These are phyloP conservation scores for Epichloe uncinata DNA, from an alignment of 2,329 filamentous ascomycete species.

Conservation along the genomic window DNA sequence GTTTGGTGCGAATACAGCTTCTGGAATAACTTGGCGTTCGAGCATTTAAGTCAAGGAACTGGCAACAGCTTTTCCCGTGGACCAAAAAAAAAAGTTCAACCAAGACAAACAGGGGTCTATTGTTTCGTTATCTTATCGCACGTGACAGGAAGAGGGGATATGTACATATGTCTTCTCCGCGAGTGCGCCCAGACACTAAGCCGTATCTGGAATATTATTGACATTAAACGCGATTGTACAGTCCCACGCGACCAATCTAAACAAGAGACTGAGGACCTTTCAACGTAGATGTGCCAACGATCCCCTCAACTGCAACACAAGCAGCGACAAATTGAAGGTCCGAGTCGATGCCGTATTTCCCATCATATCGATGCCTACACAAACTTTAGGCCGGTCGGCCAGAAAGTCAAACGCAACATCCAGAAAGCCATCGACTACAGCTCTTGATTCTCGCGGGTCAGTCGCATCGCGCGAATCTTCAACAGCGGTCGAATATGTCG, in stretches of 20 bases:
- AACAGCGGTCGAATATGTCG: conserved; percentile 60
- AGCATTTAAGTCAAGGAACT: background rate
- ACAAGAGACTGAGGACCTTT: conserved; percentile 9
- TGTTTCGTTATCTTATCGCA: conserved; percentile 18
- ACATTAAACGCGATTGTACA: conserved; percentile 11
- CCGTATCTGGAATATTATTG: conserved; percentile 21
- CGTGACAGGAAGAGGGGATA: conserved; percentile 16
- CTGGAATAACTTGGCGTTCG: background rate
- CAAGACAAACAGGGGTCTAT: background rate
- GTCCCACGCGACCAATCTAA: conserved; percentile 14
- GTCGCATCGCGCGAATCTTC: conserved; percentile 34
- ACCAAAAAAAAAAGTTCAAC: background rate
- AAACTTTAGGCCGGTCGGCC: conserved; percentile 32
- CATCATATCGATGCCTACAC: conserved; percentile 31
- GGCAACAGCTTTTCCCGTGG: background rate
- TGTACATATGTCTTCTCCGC: background rate
- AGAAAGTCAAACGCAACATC: conserved; percentile 30
- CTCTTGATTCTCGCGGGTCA: conserved; percentile 28
- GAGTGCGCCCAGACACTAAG: conserved; percentile 11
- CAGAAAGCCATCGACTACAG: conserved; percentile 25
- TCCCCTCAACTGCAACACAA: background rate
- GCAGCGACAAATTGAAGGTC: background rate
- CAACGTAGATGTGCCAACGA: background rate
- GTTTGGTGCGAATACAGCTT: background rate
- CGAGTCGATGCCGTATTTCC: background rate